Evolutionary conservation across 2,329 filamentous ascomycete species (phyloP).

Genomic region (Alternaria infectoria): DNA sequence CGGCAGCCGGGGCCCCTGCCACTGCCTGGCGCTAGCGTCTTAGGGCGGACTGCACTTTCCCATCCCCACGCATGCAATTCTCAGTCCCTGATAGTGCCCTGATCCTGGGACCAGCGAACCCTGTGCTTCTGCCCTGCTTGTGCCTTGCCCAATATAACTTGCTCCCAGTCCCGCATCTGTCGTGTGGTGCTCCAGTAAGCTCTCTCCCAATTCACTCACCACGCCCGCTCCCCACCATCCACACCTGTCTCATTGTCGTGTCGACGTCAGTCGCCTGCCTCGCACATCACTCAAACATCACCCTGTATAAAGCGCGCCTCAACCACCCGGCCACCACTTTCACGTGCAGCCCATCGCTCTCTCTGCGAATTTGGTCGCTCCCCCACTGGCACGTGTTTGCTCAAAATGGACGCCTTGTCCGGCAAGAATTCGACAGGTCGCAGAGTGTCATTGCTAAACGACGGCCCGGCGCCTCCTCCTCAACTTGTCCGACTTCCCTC

Average conservation of each 20-base stretch:
- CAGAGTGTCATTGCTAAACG: constrained; percentile 59
- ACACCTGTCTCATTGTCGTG: neutral
- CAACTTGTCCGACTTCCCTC: constrained; percentile 44
- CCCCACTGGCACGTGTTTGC: constrained; percentile 38
- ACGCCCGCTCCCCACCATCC: neutral
- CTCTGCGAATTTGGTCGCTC: constrained; percentile 29
- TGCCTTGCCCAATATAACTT: constrained; percentile 28
- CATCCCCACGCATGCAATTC: constrained; percentile 21
- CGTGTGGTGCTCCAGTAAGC: constrained; percentile 18
- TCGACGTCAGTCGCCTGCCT: constrained; percentile 2
- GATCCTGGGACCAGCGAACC: constrained; percentile 17
- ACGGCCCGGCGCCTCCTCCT: constrained; percentile 45
- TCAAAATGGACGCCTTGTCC: constrained; percentile 53
- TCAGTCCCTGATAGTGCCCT: constrained; percentile 23
- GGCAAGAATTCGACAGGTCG: constrained; percentile 58
- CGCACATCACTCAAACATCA: neutral
- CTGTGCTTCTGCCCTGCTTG: constrained; percentile 22
- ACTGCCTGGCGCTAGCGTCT: constrained; percentile 12
- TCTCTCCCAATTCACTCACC: constrained; percentile 6
- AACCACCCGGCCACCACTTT: constrained; percentile 10
- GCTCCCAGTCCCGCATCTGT: constrained; percentile 19
- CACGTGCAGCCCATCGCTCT: constrained; percentile 26
- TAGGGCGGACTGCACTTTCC: constrained; percentile 15
- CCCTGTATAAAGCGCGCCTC: neutral
- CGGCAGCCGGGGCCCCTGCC: constrained; percentile 25